Base-by-base conservation (phyloP, 2,329 filamentous ascomycete genomes). In the Botrytis cinerea region DNA sequence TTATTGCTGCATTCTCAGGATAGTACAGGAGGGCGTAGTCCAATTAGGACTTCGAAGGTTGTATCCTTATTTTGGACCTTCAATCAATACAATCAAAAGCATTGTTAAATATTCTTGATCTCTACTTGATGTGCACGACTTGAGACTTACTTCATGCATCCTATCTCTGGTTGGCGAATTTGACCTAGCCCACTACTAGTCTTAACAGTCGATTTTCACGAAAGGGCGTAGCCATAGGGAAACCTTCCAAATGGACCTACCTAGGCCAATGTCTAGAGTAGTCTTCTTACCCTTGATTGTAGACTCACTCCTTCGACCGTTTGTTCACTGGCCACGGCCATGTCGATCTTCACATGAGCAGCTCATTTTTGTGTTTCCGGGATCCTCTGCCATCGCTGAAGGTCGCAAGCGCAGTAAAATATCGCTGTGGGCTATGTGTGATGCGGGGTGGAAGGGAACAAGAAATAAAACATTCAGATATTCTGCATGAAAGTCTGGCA, bases 1-100 rank as follows among this genome's bases (percentile, higher is more conserved):
- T 45, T 32, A 25, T 69, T 43, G 20, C 48, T 40, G 10, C 48
- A 69, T 69, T 69, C 25, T 69, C 66, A 69, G 66, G 66, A 69
- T 69, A 69, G 38, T 57, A 57, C 38, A 69, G 48, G 38, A 57
- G 66, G 48, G 48, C 38, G 48, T 57, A 22, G 32, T 67, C 46
- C 40, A 22, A 69, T 32, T 57, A 14, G 48, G 48, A 45, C 66
- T 32, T 43, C 38, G 48, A 28, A 57, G 48, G 48, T 38, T 69
- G 46, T 69, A 57, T 69, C 38, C 48, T 57, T 69, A 69, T 45
- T 57, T 69, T 69, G 38, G 48, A 32, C 12, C 48, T 57, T 69
- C 35, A 32, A 57, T 45, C 38, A 59, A 57, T 43, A 45, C 46
- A 51, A 69, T 57, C 10, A n/a, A 43, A 69, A 25, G 35, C 60